Conservation (phyloP, 352 stramenopile species). For the Phytopythium chamaehyphon region DNA sequence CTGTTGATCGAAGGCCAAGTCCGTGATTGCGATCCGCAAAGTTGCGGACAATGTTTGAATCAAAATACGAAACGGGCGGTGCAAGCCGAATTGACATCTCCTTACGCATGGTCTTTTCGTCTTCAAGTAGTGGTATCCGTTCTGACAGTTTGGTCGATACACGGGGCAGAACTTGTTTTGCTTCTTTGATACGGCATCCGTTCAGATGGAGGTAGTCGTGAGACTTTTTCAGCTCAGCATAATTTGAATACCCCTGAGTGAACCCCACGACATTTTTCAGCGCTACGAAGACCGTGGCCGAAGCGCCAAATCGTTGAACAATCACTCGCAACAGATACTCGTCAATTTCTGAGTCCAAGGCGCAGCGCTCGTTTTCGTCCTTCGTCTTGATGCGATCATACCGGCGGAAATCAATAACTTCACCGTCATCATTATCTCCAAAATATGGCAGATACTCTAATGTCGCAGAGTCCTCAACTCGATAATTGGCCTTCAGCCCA, state of each 20-base stretch:
- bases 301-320: constrained; percentile 44
- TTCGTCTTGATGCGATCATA: constrained; percentile 53
- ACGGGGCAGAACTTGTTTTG: constrained; percentile 28
- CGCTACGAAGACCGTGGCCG: constrained; percentile 52
- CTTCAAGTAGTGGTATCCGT: constrained; percentile 26
- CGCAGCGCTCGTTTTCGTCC: constrained; percentile 33
- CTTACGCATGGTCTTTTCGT: constrained; percentile 8
- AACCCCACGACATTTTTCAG: constrained; percentile 57
- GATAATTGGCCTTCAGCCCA: constrained; percentile 65
- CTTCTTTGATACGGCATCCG: constrained; percentile 39
- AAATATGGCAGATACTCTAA: constrained; percentile 91
- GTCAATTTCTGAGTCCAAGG: constrained; percentile 58
- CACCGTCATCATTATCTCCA: constrained; percentile 86
- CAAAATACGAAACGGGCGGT: constrained; percentile 54
- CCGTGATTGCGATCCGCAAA: constrained; percentile 26
- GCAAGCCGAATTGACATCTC: constrained; percentile 38
- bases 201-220: constrained; percentile 33
- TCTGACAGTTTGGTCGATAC: constrained; percentile 25
- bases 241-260: constrained; percentile 57
- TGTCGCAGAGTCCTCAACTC: constrained; percentile 85
- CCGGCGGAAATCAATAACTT: constrained; percentile 65
- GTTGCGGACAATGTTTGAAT: constrained; percentile 51
- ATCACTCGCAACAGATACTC: constrained; percentile 70
- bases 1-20: constrained; percentile 45
- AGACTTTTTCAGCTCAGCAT: constrained; percentile 67